Percentiles rank a stretch among this genome's conserved stretches.
Evolutionary conservation across 257 asterid species (phyloP).

Genomic region (Rehmannia glutinosa): DNA sequence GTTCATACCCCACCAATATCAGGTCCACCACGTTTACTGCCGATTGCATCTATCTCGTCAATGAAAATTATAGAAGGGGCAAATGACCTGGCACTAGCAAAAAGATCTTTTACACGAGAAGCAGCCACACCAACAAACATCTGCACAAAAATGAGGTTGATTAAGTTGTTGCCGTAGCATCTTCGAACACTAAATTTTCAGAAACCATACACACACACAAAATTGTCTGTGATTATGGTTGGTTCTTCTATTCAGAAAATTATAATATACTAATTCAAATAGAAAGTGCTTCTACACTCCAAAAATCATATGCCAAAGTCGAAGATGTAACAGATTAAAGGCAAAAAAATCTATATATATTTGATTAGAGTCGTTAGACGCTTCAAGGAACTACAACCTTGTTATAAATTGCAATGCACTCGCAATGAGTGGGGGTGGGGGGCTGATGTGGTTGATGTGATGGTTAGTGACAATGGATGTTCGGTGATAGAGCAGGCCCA

Average conservation of each 20-base stretch:
- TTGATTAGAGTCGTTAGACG: not conserved
- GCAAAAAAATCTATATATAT: not conserved
- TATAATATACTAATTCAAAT: not conserved
- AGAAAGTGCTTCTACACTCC: not conserved
- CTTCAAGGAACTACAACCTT: not conserved
- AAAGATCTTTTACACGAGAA: conserved; percentile 98
- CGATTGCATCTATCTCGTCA: conserved; percentile 99
- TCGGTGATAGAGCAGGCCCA: too few relatives aligned
- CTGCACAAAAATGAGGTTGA: conserved; percentile 39
- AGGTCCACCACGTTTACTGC: conserved; percentile 99
- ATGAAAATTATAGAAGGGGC: conserved; percentile 97
- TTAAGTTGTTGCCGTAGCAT: conserved; percentile 14
- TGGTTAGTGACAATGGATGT: too few relatives aligned
- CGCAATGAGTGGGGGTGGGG: too few relatives aligned
- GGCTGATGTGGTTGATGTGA: too few relatives aligned
- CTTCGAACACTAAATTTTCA: conserved; percentile 7
- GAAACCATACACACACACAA: not conserved
- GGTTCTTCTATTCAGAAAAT: not conserved
- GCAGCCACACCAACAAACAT: conserved; percentile 99
- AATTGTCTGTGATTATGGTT: not conserved
- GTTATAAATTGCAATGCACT: not conserved
- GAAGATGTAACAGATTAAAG: not conserved
- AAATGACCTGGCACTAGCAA: conserved; percentile 91
- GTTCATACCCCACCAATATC: conserved; percentile 97
- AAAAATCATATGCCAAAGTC: not conserved